A percentile compares a stretch with the other conserved stretches of the same genome.
phyloP scores from a whole-genome alignment of 1,284 basidiomycete species.

The Leccinum laetum region DNA sequence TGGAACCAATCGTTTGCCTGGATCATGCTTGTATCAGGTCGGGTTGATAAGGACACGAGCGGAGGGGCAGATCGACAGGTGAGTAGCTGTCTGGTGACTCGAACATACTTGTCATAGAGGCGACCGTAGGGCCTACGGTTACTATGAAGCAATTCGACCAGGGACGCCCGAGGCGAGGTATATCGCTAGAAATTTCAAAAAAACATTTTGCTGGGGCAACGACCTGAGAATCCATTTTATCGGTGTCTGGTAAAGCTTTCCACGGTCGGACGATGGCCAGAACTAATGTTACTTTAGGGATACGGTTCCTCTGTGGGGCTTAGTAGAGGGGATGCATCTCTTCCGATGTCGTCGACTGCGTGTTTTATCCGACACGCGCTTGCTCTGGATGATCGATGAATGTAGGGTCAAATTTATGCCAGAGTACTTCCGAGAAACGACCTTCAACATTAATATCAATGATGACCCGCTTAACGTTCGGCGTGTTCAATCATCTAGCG shows the following conservation, averaged over 20 bases:
- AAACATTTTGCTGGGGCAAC: neutral
- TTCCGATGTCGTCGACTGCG: slow-evolving; percentile 17
- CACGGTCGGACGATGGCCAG: neutral
- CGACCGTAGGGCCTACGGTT: slow-evolving; percentile 32
- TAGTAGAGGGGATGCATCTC: slow-evolving; percentile 17
- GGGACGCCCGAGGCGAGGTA: neutral
- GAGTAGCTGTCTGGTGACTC: neutral
- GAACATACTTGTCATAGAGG: neutral
- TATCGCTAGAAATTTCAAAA: neutral
- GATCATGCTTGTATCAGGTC: slow-evolving; percentile 5
- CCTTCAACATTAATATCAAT: neutral
- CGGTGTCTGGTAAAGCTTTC: slow-evolving; percentile 29
- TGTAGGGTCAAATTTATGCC: slow-evolving; percentile 37
- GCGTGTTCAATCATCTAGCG: neutral
- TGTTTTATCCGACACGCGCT: slow-evolving; percentile 38
- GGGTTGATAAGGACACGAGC: slow-evolving; percentile 13
- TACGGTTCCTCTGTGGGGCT: slow-evolving; percentile 36
- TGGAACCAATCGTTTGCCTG: neutral
- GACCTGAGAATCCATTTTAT: slow-evolving; percentile 33
- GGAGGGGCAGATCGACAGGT: slow-evolving; percentile 14
- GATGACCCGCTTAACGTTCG: neutral
- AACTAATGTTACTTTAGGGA: slow-evolving; percentile 32
- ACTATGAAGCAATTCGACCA: slow-evolving; percentile 24
- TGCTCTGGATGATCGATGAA: slow-evolving; percentile 31
- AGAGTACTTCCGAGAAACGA: slow-evolving; percentile 26